Conservation (phyloP, 208 protist species). For the Leishmania lainsoni region DNA sequence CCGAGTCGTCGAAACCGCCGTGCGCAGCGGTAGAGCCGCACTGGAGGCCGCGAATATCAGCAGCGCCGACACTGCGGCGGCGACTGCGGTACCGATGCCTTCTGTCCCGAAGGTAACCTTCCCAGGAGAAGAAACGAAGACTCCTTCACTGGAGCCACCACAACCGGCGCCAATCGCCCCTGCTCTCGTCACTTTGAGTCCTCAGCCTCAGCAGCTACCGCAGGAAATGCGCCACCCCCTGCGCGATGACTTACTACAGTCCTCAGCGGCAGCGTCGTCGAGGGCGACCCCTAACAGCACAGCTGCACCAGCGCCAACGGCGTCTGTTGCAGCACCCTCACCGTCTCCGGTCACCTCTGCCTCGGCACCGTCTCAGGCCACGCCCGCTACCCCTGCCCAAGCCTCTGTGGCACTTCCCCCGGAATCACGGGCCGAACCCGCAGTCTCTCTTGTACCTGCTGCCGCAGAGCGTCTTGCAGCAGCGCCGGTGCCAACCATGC, state of each 20-base stretch:
- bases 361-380: background rate
- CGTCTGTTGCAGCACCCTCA: background rate
- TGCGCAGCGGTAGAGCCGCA: conserved; percentile 19
- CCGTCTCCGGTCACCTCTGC: background rate
- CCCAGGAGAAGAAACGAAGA: background rate
- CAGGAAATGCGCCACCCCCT: background rate
- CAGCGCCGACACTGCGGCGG: background rate
- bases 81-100: conserved; percentile 1
- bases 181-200: background rate
- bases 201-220: background rate
- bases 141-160: background rate
- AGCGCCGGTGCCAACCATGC: background rate
- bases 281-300: background rate
- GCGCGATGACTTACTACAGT: conserved; percentile 18
- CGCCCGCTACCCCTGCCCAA: background rate
- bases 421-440: background rate
- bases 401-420: background rate
- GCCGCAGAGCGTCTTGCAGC: background rate
- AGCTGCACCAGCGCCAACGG: conserved; percentile 2
- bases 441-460: background rate
- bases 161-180: background rate
- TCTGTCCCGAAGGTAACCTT: background rate
- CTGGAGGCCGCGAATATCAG: conserved; percentile 1
- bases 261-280: background rate
- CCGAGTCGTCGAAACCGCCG: conserved; percentile 45